These are phyloP conservation scores for Dovyalis caffra DNA, from an alignment of 345 rosid genomes.

Conservation along the genomic window DNA sequence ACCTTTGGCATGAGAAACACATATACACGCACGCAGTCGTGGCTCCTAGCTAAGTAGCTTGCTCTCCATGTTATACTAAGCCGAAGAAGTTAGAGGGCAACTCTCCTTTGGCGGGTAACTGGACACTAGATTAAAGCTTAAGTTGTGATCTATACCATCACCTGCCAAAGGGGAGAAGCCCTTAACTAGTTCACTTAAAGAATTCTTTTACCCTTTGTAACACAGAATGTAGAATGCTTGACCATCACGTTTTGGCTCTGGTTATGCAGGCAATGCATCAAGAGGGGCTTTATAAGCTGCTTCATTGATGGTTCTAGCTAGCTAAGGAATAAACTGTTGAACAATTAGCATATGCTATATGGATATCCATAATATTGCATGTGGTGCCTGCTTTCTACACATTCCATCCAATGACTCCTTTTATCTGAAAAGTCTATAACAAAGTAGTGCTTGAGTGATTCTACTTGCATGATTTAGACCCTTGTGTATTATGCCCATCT, in stretches of 20 bases:
- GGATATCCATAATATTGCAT: constrained; percentile 40
- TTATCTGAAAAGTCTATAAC: constrained; percentile 22
- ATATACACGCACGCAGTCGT: too few species aligned
- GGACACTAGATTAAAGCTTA: not conserved
- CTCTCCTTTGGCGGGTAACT: constrained; percentile 84
- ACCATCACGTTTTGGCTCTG: not conserved
- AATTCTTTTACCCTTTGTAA: not conserved
- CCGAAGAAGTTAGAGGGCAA: constrained; percentile 75
- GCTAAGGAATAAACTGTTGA: constrained; percentile 12
- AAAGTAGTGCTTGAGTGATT: constrained; percentile 23
- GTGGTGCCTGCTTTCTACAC: constrained; percentile 35
- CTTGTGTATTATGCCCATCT: not conserved
- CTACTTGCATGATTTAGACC: constrained; percentile 35
- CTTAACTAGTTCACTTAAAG: constrained; percentile 57
- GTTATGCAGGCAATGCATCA: not conserved
- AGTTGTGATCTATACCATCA: not conserved
- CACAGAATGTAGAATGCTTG: too few species aligned
- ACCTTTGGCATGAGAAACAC: too few species aligned
- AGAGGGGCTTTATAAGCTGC: constrained; percentile 9
- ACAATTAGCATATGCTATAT: constrained; percentile 49
- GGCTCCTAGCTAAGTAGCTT: not conserved
- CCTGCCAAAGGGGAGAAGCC: constrained; percentile 77
- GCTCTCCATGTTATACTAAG: constrained; percentile 27
- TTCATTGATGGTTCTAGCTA: not conserved
- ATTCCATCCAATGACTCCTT: constrained; percentile 24